Conservation (phyloP, 345 rosid species). For the Salix exigua region DNA sequence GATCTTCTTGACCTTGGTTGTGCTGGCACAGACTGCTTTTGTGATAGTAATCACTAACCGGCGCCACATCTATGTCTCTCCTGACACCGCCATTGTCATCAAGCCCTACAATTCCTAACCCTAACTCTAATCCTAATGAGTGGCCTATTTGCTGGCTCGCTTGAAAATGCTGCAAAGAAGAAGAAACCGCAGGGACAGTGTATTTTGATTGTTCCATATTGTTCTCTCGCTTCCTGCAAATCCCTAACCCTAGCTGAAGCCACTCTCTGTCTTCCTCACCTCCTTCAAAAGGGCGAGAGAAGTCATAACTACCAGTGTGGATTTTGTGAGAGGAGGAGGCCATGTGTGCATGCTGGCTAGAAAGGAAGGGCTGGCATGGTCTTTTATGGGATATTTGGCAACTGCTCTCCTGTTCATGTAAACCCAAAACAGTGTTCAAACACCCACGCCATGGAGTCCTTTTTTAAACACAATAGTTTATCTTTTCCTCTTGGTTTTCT, state of each 20-base stretch:
- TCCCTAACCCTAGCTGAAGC: slow-evolving; percentile 28
- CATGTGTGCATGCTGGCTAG: slow-evolving; percentile 14
- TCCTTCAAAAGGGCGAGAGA: not conserved
- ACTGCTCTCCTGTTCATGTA: too few relatives aligned
- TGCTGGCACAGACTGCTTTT: not conserved
- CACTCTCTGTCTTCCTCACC: slow-evolving; percentile 20
- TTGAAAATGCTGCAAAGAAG: not conserved
- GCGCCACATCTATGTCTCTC: not conserved
- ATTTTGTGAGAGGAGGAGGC: slow-evolving; percentile 27
- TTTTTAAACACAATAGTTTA: too few relatives aligned
- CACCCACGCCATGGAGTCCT: too few relatives aligned
- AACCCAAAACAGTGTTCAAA: too few relatives aligned
- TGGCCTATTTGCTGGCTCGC: slow-evolving; percentile 5
- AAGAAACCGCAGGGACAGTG: not conserved
- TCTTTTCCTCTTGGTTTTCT: too few relatives aligned
- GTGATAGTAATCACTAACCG: slow-evolving; percentile 6
- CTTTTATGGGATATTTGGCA: too few relatives aligned
- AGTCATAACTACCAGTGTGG: not conserved
- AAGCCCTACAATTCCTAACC: slow-evolving; percentile 3
- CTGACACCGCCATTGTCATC: not conserved
- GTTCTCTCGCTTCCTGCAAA: not conserved
- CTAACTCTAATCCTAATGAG: slow-evolving; percentile 18
- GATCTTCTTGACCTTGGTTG: slow-evolving; percentile 6
- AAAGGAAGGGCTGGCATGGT: too few relatives aligned
- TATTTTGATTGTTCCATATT: too few relatives aligned